These are phyloP conservation scores for Talaromyces ruber DNA, from an alignment of 495 filamentous ascomycete species.

Conservation along the genomic window DNA sequence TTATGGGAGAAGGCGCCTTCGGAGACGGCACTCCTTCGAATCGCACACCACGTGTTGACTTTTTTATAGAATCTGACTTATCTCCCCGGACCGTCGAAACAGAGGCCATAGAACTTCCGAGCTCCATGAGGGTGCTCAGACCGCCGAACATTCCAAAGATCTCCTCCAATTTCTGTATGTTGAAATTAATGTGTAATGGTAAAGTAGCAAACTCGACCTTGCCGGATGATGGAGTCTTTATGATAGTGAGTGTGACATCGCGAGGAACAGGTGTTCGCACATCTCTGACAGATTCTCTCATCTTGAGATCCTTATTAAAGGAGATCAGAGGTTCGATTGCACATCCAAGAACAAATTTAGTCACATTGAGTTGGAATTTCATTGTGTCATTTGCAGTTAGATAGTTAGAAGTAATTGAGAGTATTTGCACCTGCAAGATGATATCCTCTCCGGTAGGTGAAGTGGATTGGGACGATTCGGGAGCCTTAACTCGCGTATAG, in stretches of 20 bases:
- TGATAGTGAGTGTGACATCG: constrained; percentile 57
- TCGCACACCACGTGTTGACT: constrained; percentile 53
- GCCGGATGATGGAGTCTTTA: constrained; percentile 40
- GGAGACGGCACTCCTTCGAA: constrained; percentile 45
- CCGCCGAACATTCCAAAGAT: constrained; percentile 85
- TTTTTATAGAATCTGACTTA: constrained; percentile 21
- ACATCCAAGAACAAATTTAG: constrained; percentile 68
- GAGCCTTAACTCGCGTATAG: constrained; percentile 9
- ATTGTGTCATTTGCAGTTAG: constrained; percentile 12
- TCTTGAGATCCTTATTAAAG: constrained; percentile 55
- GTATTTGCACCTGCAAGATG: constrained; percentile 21
- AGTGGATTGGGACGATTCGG: constrained; percentile 14
- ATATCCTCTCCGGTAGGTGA: constrained; percentile 24
- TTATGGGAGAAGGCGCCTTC: background rate
- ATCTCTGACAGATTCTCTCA: constrained; percentile 65
- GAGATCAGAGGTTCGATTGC: constrained; percentile 64
- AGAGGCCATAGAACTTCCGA: constrained; percentile 76
- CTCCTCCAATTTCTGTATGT: constrained; percentile 78
- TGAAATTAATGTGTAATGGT: constrained; percentile 66
- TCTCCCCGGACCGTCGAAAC: constrained; percentile 46
- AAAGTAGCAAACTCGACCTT: constrained; percentile 69
- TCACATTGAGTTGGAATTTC: constrained; percentile 31
- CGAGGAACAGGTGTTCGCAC: constrained; percentile 46
- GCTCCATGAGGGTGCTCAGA: constrained; percentile 81
- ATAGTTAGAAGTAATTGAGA: constrained; percentile 20